Percentiles rank a stretch among this genome's conserved stretches.
phyloP scores from a whole-genome alignment of 2,329 filamentous ascomycete species.

The Arthrobotrys megalospora region DNA sequence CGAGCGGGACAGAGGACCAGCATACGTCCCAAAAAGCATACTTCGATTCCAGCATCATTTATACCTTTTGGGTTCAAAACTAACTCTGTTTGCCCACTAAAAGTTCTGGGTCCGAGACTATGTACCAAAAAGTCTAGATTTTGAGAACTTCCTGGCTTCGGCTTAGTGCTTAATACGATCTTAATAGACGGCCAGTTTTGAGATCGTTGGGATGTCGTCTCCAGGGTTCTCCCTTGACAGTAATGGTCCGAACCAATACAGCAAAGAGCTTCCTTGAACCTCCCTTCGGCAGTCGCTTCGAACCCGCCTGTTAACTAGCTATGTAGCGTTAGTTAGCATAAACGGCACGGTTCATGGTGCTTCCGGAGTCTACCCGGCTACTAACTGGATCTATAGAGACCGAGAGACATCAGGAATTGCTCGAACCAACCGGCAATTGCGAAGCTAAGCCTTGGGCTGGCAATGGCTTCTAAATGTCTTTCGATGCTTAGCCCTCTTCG shows the following conservation, averaged over 20 bases:
- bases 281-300: slow-evolving; percentile 34
- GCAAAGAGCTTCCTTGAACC: slow-evolving; percentile 13
- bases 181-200: slow-evolving; percentile 28
- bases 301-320: slow-evolving; percentile 19
- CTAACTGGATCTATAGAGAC: slow-evolving; percentile 6
- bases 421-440: slow-evolving; percentile 17
- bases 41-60: slow-evolving; percentile 39
- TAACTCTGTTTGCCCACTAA: background rate
- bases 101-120: background rate
- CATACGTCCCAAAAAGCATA: background rate
- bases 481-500: slow-evolving; percentile 24
- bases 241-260: slow-evolving; percentile 10
- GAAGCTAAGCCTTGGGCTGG: slow-evolving; percentile 19
- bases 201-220: slow-evolving; percentile 34
- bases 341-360: slow-evolving; percentile 46
- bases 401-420: slow-evolving; percentile 9
- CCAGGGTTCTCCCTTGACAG: slow-evolving; percentile 47
- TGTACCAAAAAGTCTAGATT: slow-evolving; percentile 52
- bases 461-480: slow-evolving; percentile 13
- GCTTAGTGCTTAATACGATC: slow-evolving; percentile 31
- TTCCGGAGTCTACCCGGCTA: slow-evolving; percentile 31
- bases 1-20: slow-evolving; percentile 17
- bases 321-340: slow-evolving; percentile 20
- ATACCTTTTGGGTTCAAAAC: slow-evolving; percentile 31
- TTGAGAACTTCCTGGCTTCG: slow-evolving; percentile 8